Evolutionary conservation across 306 rosid genomes (phyloP).

Genomic region (Rubus idaeus): DNA sequence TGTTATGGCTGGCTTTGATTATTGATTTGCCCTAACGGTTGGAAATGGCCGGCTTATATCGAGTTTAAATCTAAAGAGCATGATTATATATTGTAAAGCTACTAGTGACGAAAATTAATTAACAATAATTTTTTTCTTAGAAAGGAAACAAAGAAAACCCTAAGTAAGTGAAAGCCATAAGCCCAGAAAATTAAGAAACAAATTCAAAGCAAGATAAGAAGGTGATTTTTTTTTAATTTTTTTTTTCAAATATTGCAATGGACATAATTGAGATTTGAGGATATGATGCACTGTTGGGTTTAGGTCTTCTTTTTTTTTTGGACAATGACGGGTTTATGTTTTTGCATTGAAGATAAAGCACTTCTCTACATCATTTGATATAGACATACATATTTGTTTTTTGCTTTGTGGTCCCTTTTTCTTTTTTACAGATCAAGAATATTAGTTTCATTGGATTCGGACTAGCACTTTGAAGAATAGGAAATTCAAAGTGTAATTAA

Average conservation of each 20-base stretch:
- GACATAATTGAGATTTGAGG: too few relatives aligned
- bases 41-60: too few relatives aligned
- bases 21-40: too few relatives aligned
- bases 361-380: neutral
- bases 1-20: too few relatives aligned
- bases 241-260: too few relatives aligned
- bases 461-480: neutral
- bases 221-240: neutral
- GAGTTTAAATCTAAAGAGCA: too few relatives aligned
- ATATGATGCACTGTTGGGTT: too few relatives aligned
- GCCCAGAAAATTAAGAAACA: neutral
- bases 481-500: neutral
- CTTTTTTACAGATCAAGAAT: neutral
- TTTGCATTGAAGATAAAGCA: neutral
- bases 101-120: too few relatives aligned
- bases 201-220: neutral
- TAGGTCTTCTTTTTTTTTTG: too few relatives aligned
- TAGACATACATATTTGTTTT: neutral
- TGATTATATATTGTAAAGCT: too few relatives aligned
- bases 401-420: neutral
- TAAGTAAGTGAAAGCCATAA: neutral
- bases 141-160: neutral
- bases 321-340: neutral
- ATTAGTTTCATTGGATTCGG: conserved; percentile 30
- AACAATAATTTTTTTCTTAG: too few relatives aligned